Conservation (phyloP, 441 rosid species). For the Eruca vesicaria region DNA sequence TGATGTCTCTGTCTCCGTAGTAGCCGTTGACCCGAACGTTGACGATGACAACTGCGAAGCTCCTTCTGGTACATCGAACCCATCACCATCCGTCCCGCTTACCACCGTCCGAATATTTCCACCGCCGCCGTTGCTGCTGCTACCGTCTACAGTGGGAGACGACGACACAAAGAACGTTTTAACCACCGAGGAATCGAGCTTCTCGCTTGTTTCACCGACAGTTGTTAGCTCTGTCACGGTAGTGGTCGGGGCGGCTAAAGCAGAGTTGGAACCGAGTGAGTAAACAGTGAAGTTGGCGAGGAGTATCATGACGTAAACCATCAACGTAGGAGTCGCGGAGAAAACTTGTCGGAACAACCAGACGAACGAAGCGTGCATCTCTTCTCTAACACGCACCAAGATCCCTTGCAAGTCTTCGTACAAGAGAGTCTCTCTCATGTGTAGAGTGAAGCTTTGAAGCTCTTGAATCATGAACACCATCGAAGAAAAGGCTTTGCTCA, state of each 20-base stretch:
- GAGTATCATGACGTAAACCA: conserved; percentile 91
- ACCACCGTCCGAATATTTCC: conserved; percentile 41
- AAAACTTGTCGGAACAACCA: conserved; percentile 93
- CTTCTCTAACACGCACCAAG: conserved; percentile 61
- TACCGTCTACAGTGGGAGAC: conserved; percentile 53
- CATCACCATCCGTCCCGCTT: conserved; percentile 77
- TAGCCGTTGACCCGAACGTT: conserved; percentile 36
- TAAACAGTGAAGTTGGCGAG: conserved; percentile 77
- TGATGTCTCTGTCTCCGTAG: conserved; percentile 42
- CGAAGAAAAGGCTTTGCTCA: conserved; percentile 82
- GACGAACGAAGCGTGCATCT: conserved; percentile 84
- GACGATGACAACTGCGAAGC: conserved; percentile 54
- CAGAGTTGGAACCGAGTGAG: conserved; percentile 58
- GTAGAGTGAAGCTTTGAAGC: conserved; percentile 66
- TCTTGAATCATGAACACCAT: conserved; percentile 91
- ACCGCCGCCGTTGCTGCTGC: conserved; percentile 55
- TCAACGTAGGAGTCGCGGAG: conserved; percentile 86
- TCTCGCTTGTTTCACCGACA: conserved; percentile 11
- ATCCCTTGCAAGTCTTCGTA: conserved; percentile 73
- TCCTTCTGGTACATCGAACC: conserved; percentile 51
- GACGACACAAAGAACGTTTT: conserved; percentile 49
- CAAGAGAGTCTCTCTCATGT: conserved; percentile 65
- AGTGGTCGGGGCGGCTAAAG: conserved; percentile 41
- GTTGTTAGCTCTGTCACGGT: conserved; percentile 31
- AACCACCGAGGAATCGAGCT: conserved; percentile 25